Base-by-base conservation (phyloP, 164 flowering plant genomes). In the Kalanchoe fedtschenkoi region DNA sequence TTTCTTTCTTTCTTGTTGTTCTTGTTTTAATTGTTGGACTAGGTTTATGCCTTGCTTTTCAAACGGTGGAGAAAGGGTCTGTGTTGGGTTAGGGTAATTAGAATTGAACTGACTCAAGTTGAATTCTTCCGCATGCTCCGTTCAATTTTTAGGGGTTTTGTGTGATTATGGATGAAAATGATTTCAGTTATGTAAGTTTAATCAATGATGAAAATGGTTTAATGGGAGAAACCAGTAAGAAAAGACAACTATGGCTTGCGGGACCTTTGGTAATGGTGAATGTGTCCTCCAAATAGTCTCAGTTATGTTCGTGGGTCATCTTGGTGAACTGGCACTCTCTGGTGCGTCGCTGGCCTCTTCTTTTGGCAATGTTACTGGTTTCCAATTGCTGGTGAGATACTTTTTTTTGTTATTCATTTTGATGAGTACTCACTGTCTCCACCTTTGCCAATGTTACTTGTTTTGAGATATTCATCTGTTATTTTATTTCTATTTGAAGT, bases 291-390 rank as follows among this genome's bases (percentile, higher is more conserved):
- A 73, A 34, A 69, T 76, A 13, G 61, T 78, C 1, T 78, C 82
- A 0, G 57, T 71, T 41, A 82, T 80, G 81, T 74, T 82, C 78
- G 83, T 82, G 13, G 86, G 86, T 16, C 86, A 82, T 56, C 71
- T 80, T 1, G 77, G 84, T 30, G 74, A 76, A 67, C 80, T 80
- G 17, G 29, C 79, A 42, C 81, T 82, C 62, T 80, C 86, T 34
- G 72, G 84, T 64, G 59, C 77, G 21, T 74, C 84, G 61, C 69
- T 80, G 3, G 82, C 84, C 47, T 63, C 73, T 17, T 82, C 86
- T 26, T 64, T 82, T 66, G 6, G 67, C 21, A 19, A 39, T 53
- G 86, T 80, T 58, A 66, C 81, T 22, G 86, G 86, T 33, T 78
- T 82, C 65, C 78, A 80, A 58, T 38, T 76, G 30, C 61, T 82